Evolutionary conservation across 768 basidiomycete species (phyloP).

Genomic region (Termitomyces sp.): DNA sequence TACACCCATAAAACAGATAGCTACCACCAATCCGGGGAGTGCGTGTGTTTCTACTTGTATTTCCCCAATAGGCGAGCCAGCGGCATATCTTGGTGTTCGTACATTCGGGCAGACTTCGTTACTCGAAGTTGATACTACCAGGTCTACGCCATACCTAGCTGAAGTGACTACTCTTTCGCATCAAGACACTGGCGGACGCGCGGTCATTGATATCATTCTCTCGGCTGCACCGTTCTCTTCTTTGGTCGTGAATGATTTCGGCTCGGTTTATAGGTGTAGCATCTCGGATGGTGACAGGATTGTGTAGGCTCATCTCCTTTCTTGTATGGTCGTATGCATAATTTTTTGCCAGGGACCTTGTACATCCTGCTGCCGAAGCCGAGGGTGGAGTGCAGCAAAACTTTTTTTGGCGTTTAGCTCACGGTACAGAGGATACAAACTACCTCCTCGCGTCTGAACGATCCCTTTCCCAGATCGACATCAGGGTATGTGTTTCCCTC

Average conservation of each 20-base stretch:
- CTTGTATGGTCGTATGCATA: not conserved
- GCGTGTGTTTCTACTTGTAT: slow-evolving; percentile 8
- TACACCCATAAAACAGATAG: slow-evolving; percentile 68
- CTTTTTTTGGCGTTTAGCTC: slow-evolving; percentile 49
- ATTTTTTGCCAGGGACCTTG: slow-evolving; percentile 1
- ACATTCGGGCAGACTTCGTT: slow-evolving; percentile 41
- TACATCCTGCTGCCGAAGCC: slow-evolving; percentile 6
- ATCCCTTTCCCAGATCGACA: slow-evolving; percentile 42
- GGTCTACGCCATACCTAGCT: slow-evolving; percentile 14
- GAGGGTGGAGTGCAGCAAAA: slow-evolving; percentile 16
- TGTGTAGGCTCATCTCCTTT: slow-evolving; percentile 31
- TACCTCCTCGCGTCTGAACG: slow-evolving; percentile 46
- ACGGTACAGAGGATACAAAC: slow-evolving; percentile 25
- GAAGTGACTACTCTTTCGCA: slow-evolving; percentile 34
- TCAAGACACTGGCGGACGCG: slow-evolving; percentile 33
- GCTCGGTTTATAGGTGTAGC: slow-evolving; percentile 44
- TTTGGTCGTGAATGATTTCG: slow-evolving; percentile 43
- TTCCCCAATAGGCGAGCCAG: slow-evolving; percentile 13
- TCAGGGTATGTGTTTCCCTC: slow-evolving; percentile 38
- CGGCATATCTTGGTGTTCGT: slow-evolving; percentile 34
- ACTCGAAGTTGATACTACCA: slow-evolving; percentile 22
- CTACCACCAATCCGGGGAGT: slow-evolving; percentile 19
- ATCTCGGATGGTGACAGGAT: slow-evolving; percentile 28
- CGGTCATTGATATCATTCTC: slow-evolving; percentile 44
- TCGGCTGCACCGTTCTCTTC: slow-evolving; percentile 26